phyloP scores from a whole-genome alignment of 495 filamentous ascomycete genomes.

The Opeltia flavorubescens region DNA sequence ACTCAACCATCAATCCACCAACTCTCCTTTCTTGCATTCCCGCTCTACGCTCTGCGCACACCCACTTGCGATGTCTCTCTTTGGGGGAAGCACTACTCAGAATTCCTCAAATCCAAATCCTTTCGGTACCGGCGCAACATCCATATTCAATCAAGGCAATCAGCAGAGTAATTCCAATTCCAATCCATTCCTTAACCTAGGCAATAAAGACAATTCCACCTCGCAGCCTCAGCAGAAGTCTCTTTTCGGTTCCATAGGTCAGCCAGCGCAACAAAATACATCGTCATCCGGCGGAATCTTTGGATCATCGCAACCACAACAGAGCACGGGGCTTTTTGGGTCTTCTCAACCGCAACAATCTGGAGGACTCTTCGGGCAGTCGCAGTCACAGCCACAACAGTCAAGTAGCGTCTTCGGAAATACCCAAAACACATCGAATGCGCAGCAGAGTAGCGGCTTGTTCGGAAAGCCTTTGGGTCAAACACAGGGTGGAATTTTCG shows the following conservation, averaged over 20 bases:
- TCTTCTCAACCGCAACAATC: constrained; percentile 16
- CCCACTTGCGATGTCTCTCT: not conserved
- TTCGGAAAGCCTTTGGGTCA: constrained; percentile 9
- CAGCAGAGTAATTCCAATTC: constrained; percentile 22
- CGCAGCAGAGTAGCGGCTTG: constrained; percentile 11
- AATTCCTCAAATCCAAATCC: not conserved
- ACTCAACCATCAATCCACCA: too few species aligned
- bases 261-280: not conserved
- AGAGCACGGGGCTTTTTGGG: constrained; percentile 10
- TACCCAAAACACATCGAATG: not conserved
- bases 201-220: not conserved
- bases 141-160: constrained; percentile 29
- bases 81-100: not conserved
- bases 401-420: constrained; percentile 24
- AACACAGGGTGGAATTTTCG: not conserved
- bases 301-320: not conserved
- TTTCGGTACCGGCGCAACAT: constrained; percentile 20
- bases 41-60: not conserved
- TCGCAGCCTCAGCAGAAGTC: constrained; percentile 1
- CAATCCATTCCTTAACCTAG: constrained; percentile 19
- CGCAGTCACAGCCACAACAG: constrained; percentile 15
- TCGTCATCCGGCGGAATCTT: not conserved
- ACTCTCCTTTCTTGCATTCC: not conserved
- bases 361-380: constrained; percentile 22
- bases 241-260: not conserved